Conservation (phyloP, 2,329 filamentous ascomycete genomes). For the Intubia oerlemansii region DNA sequence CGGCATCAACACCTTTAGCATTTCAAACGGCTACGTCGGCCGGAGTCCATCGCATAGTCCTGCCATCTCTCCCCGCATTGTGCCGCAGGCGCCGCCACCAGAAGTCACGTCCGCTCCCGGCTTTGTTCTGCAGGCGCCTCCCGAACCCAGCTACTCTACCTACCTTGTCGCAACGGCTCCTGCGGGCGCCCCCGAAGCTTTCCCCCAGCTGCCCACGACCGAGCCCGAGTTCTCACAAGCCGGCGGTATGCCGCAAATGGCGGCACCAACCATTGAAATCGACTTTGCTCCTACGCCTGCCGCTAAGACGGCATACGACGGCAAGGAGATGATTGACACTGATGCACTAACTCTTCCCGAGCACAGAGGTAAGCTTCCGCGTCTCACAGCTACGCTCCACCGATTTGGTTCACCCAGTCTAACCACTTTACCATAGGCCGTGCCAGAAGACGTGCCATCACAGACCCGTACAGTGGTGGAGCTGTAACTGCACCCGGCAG, state of each 20-base stretch:
- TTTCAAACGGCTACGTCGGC: constrained; percentile 45
- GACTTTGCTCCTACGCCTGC: constrained; percentile 64
- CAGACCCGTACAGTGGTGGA: constrained; percentile 34
- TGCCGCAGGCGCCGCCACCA: constrained; percentile 32
- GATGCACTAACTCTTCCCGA: constrained; percentile 74
- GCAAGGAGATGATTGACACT: constrained; percentile 44
- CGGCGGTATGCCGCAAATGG: not conserved
- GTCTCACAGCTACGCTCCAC: too few species aligned
- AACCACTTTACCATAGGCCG: too few species aligned
- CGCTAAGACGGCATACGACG: constrained; percentile 39
- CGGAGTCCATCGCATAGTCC: constrained; percentile 62
- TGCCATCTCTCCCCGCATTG: constrained; percentile 41
- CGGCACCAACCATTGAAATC: constrained; percentile 86
- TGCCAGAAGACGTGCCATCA: constrained; percentile 33
- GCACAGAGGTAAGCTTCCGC: constrained; percentile 23
- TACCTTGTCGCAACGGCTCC: constrained; percentile 21
- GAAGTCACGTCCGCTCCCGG: constrained; percentile 21
- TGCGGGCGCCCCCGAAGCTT: constrained; percentile 24
- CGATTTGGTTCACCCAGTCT: too few species aligned
- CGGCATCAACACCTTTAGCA: constrained; percentile 57
- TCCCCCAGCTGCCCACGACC: constrained; percentile 27
- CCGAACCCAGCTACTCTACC: constrained; percentile 17
- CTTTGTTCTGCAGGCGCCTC: constrained; percentile 22
- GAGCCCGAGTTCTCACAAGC: too few species aligned
- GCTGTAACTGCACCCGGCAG: constrained; percentile 21